Evolutionary conservation across 2,329 filamentous ascomycete species (phyloP).

Genomic region (Diaporthe eres): DNA sequence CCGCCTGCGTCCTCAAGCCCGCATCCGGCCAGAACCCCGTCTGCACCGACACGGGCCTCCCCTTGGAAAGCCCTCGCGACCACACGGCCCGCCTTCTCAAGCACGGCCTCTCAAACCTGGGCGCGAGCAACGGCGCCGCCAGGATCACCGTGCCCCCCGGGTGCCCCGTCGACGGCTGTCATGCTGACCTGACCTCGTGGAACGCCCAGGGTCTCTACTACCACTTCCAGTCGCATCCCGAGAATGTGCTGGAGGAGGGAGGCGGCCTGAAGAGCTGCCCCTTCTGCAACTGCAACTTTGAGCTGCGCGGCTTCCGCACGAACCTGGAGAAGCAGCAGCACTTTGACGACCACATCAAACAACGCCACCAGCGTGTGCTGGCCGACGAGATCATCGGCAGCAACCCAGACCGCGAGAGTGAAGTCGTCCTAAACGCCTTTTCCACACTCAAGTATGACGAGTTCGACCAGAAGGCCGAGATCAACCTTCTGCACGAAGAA

Average conservation of each 20-base stretch:
- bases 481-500: neutral
- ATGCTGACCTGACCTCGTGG: constrained; percentile 4
- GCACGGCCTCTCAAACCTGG: constrained; percentile 1
- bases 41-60: constrained; percentile 22
- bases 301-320: constrained; percentile 20
- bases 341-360: constrained; percentile 36
- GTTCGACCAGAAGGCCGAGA: neutral
- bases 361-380: constrained; percentile 15
- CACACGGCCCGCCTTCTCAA: neutral
- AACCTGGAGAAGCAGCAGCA: constrained; percentile 31
- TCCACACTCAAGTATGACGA: neutral
- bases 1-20: constrained; percentile 27
- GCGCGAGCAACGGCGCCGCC: neutral
- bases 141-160: constrained; percentile 17
- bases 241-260: neutral
- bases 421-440: neutral
- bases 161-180: constrained; percentile 27
- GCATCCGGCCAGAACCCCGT: constrained; percentile 32
- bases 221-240: constrained; percentile 32
- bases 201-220: constrained; percentile 22
- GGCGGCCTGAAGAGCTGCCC: constrained; percentile 32
- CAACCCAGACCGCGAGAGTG: neutral
- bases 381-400: constrained; percentile 24
- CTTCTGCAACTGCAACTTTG: constrained; percentile 36
- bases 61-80: constrained; percentile 31